phyloP scores from a whole-genome alignment of 257 asterid species.

The Primulina huaijiensis region DNA sequence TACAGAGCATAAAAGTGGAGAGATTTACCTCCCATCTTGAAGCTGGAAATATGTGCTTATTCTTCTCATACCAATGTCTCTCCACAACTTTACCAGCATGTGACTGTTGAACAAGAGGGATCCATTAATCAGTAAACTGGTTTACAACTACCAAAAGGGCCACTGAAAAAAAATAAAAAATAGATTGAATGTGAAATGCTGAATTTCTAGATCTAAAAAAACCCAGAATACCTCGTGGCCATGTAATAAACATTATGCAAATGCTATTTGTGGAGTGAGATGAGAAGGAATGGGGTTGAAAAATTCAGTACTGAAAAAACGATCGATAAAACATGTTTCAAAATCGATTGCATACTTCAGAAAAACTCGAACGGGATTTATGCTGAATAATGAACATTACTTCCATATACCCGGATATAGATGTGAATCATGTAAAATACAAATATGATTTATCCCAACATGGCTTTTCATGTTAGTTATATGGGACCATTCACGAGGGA shows the following conservation, averaged over 20 bases:
- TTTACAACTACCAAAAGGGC: background rate
- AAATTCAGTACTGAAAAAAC: background rate
- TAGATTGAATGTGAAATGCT: background rate
- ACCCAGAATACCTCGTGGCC: background rate
- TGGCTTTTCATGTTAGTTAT: background rate
- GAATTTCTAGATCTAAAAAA: background rate
- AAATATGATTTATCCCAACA: background rate
- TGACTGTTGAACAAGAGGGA: conserved; percentile 48
- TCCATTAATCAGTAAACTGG: conserved; percentile 11
- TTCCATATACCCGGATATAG: background rate
- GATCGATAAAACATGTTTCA: background rate
- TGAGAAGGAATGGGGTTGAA: background rate
- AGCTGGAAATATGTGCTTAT: conserved; percentile 98
- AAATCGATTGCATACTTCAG: background rate
- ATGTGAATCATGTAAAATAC: background rate
- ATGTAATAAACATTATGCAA: background rate
- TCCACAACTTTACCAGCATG: conserved; percentile 99
- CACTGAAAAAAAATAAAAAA: background rate
- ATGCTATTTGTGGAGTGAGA: background rate
- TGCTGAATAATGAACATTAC: background rate
- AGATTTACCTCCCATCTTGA: conserved; percentile 96
- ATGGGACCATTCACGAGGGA: background rate
- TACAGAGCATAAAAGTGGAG: background rate
- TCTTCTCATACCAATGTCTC: conserved; percentile 99
- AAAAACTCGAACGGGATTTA: background rate